Conservation (phyloP, 2,329 filamentous ascomycete genomes). For the Teratosphaeria gauchensis region DNA sequence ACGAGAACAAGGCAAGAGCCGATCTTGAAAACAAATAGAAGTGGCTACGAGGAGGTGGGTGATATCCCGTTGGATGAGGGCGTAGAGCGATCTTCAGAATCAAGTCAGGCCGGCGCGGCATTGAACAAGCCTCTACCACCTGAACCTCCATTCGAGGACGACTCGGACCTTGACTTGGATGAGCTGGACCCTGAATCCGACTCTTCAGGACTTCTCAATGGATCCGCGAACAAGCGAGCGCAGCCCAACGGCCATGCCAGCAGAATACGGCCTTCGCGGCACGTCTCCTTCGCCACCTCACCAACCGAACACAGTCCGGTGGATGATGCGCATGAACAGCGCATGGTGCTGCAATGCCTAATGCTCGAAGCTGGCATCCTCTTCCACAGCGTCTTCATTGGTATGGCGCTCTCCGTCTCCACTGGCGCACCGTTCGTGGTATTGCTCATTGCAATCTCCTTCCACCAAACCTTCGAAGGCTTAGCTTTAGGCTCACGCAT, state of each 20-base stretch:
- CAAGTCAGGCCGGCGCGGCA: conserved; percentile 13
- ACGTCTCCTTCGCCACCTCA: conserved; percentile 10
- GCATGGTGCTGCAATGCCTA: conserved; percentile 62
- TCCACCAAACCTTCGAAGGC: conserved; percentile 63
- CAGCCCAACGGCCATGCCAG: conserved; percentile 7
- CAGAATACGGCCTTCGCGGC: conserved; percentile 6
- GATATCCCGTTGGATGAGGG: conserved; percentile 9
- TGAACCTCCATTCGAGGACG: conserved; percentile 14
- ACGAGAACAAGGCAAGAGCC: conserved; percentile 13
- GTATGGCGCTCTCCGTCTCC: conserved; percentile 62
- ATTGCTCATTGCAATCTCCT: conserved; percentile 58
- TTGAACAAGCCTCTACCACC: conserved; percentile 25
- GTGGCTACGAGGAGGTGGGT: conserved; percentile 2
- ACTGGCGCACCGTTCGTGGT: conserved; percentile 55
- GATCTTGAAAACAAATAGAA: conserved; percentile 5
- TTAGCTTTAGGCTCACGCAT: conserved; percentile 63
- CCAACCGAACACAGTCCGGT: conserved; percentile 1
- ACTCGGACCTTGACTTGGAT: conserved; percentile 24
- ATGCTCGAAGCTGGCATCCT: conserved; percentile 69
- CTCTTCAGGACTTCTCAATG: conserved; percentile 1
- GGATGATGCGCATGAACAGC: conserved; percentile 39
- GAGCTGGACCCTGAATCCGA: conserved; percentile 20
- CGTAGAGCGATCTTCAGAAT: conserved; percentile 7
- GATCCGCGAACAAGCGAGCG: conserved; percentile 9
- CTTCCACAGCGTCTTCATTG: conserved; percentile 69